Base-by-base conservation (phyloP, 345 rosid genomes). In the Brassica juncea region DNA sequence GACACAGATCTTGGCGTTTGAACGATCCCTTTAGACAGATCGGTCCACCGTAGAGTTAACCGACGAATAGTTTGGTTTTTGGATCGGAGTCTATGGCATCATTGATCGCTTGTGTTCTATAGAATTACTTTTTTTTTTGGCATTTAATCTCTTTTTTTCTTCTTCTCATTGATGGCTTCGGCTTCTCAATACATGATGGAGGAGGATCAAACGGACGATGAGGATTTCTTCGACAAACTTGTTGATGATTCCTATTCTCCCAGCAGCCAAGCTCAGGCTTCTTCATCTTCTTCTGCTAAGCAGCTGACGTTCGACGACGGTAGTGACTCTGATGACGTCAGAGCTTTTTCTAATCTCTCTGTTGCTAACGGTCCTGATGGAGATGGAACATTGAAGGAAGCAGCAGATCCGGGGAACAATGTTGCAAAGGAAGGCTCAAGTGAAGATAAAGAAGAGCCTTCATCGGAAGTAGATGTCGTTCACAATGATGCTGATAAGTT, bases 141-240 rank as follows among this genome's bases (percentile, higher is more conserved):
- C 21, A 19, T 19, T 19, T 19, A 19, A 19, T 66, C 63, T n/a
- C 55, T 34, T 5, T 8, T 15, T 64, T 35, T 27, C 57, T 30
- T 19, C 21, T 19, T 19, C 21, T 19, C 14, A 68, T 70, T 81
- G 58, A 95, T 95, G 99, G 96, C 91, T 83, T 86, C 93, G 23
- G 87, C 76, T 87, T 85, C 94, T 90, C 89, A 94, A 72, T 89
- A 87, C 54, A 83, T 77, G 84, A 61, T 90, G 93, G 8, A 7
- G 35, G 99, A 93, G 88, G 99, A 95, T 91, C 96, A 91, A 85
- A 90, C 94, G 73, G 99, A 95, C 47, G 96, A 89, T 7, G 42
- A 35, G 86, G 98, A 93, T 86, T 95, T 95, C 88, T 95, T 95
- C 69, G 96, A 95, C 79, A 90, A 91, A 71, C 89, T 95, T 77